Evolutionary conservation across 108 stramenopile genomes (phyloP), one percentile per base, ranked within the genome.

Genomic region (Epithemia pelagica): DNA sequence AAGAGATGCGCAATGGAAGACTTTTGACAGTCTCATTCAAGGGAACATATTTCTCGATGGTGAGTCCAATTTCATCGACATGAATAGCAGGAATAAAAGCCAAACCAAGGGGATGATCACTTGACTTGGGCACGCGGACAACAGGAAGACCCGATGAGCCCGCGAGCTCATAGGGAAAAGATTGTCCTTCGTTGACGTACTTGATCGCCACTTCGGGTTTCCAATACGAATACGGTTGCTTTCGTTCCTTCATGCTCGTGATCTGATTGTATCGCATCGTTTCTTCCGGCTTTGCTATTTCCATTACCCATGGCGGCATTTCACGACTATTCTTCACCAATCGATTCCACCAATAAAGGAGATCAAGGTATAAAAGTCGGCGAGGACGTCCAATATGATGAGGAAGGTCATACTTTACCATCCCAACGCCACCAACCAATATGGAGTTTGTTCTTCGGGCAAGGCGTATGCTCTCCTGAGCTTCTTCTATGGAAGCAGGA

Each of bases 21-120:
- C 79, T 82, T 10, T 85, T 78, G 32, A 95, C 74, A n/a, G 96
- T 94, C 55, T 78, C 76, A 72, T 97, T 97, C 52, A 97, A 52
- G 22, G 93, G 90, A 53, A 96, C 83, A 67, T 96, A 96, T 75
- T 95, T 97, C 64, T 97, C 96, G 46, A 77, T 81, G 7, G 96
- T 97, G 30, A 97, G 62, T 20, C 96, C 95, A 60, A 95, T 95
- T 85, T 97, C 96, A 66, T 96, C 94, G 22, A 89, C 95, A 64
- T 95, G 82, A 26, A 96, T 65, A 8, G 84, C 86, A 15, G 96
- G 96, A 24, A 83, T 66, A 71, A 90, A 84, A 0, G 81, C 86
- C 52, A 91, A 62, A 53, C 87, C 86, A 46, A 81, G 76, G 0
- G 82, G 78, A 62, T 89, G 84, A 1, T 63, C 46, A 32, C 30